A percentile compares a stretch with the other conserved stretches of the same genome.
Conservation (phyloP, 1,284 basidiomycete genomes). For the Microstroma glucosiphilum region DNA sequence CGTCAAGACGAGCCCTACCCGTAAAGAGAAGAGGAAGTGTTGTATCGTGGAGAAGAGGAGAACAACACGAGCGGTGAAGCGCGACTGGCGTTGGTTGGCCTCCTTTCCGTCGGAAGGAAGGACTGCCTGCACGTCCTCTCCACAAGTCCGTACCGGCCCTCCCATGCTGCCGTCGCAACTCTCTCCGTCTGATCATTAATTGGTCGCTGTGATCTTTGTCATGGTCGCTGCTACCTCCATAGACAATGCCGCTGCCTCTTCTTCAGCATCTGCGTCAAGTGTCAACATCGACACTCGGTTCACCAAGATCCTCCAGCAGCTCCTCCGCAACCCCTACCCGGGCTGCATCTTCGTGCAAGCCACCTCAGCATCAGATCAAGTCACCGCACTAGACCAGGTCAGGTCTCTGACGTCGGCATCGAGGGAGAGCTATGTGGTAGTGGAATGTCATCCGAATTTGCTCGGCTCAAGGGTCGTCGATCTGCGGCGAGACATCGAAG, state of each 20-base stretch:
- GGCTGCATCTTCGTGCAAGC: slow-evolving; percentile 5
- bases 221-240: too few species aligned
- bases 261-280: too few species aligned
- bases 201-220: too few species aligned
- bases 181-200: too few species aligned
- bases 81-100: too few species aligned
- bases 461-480: background rate
- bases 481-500: background rate
- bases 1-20: background rate
- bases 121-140: too few species aligned
- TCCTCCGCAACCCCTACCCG: background rate
- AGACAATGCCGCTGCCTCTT: too few species aligned
- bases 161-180: too few species aligned
- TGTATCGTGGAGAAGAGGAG: background rate
- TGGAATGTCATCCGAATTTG: background rate
- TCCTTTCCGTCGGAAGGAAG: too few species aligned
- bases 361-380: background rate
- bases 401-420: background rate
- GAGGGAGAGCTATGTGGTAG: too few species aligned
- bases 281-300: background rate
- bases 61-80: too few species aligned
- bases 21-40: background rate
- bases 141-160: too few species aligned
- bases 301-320: background rate
- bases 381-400: background rate